Conservation (phyloP, 768 basidiomycete species). For the Sporobolomyces phaffii region DNA sequence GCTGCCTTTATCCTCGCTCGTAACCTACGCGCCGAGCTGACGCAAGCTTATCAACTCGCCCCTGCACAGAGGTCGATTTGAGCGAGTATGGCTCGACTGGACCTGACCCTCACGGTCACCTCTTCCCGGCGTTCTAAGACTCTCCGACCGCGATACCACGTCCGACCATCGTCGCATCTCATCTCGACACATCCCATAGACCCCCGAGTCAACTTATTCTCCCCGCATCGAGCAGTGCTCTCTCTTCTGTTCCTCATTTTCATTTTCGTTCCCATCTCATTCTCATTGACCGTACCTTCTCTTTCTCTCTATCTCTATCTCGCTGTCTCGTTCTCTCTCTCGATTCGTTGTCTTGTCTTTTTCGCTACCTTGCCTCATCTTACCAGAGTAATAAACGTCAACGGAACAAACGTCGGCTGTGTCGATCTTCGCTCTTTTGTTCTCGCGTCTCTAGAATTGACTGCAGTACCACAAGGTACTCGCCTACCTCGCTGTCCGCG, state of each 20-base stretch:
- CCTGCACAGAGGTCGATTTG: conserved; percentile 39
- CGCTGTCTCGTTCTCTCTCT: not conserved
- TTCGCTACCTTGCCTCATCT: no score
- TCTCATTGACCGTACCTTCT: no score
- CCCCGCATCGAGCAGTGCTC: conserved; percentile 4
- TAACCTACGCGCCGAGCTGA: no score
- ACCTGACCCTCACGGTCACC: conserved; percentile 42
- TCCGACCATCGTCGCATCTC: not conserved
- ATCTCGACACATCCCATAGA: not conserved
- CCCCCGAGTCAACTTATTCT: no score
- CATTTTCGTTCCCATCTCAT: no score
- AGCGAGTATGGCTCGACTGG: conserved; percentile 40
- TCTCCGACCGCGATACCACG: not conserved
- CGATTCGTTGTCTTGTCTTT: not conserved
- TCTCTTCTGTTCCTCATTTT: not conserved
- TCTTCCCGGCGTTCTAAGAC: conserved; percentile 32
- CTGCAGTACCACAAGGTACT: no score
- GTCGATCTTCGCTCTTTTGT: no score
- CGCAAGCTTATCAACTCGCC: no score
- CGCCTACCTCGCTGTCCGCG: no score
- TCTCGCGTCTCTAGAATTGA: no score
- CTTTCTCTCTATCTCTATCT: not conserved
- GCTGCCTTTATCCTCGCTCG: not conserved
- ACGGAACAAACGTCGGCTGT: no score
- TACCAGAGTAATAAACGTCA: no score